Evolutionary conservation across 169 alveolate species (phyloP).

Genomic region (Plasmodium sp.): DNA sequence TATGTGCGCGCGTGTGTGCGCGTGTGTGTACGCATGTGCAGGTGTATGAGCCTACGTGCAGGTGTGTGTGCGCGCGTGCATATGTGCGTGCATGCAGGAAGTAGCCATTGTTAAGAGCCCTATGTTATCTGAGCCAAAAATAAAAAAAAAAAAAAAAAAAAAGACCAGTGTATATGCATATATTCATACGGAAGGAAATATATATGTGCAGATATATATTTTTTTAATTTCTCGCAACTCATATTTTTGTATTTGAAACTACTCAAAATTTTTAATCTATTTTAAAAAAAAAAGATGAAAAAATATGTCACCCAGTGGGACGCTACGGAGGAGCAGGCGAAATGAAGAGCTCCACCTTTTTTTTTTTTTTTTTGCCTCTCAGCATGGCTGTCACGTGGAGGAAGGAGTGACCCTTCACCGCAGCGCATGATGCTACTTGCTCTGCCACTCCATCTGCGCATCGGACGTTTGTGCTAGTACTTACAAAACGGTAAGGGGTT

Average conservation of each 20-base stretch:
- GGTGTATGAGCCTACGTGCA: no score
- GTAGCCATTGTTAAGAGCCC: not conserved
- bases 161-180: not conserved
- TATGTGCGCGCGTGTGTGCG: not conserved
- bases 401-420: not conserved
- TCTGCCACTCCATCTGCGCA: not conserved
- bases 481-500: not conserved
- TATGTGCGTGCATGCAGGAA: not conserved
- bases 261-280: not conserved
- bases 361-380: not conserved
- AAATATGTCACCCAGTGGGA: not conserved
- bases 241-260: not conserved
- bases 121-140: not conserved
- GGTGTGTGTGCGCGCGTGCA: not conserved
- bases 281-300: not conserved
- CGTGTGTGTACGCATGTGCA: no score
- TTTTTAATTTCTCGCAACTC: not conserved
- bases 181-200: not conserved
- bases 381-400: not conserved
- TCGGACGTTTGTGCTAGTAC: not conserved
- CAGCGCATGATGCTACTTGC: not conserved
- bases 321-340: not conserved
- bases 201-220: not conserved
- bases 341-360: not conserved
- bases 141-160: not conserved